Evolutionary conservation across 1,284 basidiomycete genomes (phyloP).

Genomic region (Marasmius fiardii): DNA sequence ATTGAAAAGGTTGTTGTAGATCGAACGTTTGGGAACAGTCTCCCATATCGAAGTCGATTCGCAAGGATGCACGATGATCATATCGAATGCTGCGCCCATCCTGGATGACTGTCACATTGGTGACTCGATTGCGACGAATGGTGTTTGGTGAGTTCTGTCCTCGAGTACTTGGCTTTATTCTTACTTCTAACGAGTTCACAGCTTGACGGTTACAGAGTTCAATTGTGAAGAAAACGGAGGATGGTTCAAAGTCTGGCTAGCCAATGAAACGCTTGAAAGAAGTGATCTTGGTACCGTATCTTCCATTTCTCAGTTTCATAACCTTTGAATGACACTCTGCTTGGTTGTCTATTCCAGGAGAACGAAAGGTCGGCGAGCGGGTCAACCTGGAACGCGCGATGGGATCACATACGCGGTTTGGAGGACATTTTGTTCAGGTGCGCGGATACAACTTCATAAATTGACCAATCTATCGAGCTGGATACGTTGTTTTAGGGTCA

Average conservation of each 20-base stretch:
- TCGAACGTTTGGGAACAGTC: conserved; percentile 81
- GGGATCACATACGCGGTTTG: conserved; percentile 89
- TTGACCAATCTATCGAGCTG: conserved; percentile 1
- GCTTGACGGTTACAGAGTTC: conserved; percentile 91
- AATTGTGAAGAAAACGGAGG: conserved; percentile 56
- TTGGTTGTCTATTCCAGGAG: conserved; percentile 45
- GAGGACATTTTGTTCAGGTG: conserved; percentile 97
- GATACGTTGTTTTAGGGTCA: conserved; percentile 63
- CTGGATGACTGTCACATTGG: conserved; percentile 91
- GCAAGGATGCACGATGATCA: conserved; percentile 84
- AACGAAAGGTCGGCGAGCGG: conserved; percentile 75
- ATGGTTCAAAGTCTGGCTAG: conserved; percentile 92
- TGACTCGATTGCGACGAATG: conserved; percentile 88
- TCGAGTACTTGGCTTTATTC: neutral
- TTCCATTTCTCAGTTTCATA: neutral
- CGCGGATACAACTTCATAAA: conserved; percentile 15
- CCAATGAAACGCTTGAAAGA: conserved; percentile 90
- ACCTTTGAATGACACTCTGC: neutral
- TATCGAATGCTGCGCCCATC: conserved; percentile 71
- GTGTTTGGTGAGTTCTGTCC: conserved; percentile 31
- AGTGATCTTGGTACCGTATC: conserved; percentile 80
- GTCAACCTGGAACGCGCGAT: conserved; percentile 96
- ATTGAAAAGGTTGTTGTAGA: conserved; percentile 34
- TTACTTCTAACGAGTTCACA: conserved; percentile 52
- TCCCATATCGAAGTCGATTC: conserved; percentile 56